Base-by-base conservation (phyloP, 768 basidiomycete species). In the Podaxis rugospora region DNA sequence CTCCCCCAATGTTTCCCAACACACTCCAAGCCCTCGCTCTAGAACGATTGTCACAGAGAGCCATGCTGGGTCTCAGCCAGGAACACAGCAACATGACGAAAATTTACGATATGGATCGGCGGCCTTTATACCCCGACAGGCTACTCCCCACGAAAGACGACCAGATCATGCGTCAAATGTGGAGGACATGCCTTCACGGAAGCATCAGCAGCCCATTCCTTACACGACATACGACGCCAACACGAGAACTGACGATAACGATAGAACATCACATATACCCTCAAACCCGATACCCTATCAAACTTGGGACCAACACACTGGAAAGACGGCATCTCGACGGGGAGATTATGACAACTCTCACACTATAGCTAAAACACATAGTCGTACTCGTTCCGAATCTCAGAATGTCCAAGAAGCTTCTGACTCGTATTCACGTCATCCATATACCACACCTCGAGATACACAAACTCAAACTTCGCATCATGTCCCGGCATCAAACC, bases 361-460 rank as follows among this genome's bases (percentile, higher is more conserved):
- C n/a, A 18, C 35, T 27, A 16, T 55, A 47, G 11, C 53, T 35
- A 37, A 14, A 39, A 35, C 44, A 37, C 52, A 55, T 54, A 61
- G 52, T 49, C 59, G 59, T 49, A 54, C 52, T 35, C 52, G 52
- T 14, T 55, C 59, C 32, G 59, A 61, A 23, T 54, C 59, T 18
- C 59, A 55, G 13, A 47, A 23, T 61, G 21, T 32, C 36, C 52
- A 35, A 16, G 52, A 61, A n/a, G 23, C 13, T 21, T 28, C 59
- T 42, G 27, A 18, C 11, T 37, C 53, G 5, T 16, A 50, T 49
- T 49, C 59, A 37, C 59, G 59, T 18, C 35, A 55, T 27, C 25
- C 52, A 49, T 39, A 47, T 55, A 54, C 13, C 32, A 23, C 52
- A 37, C 21, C 52, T 39, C 52, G 32, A 39, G 52, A 54, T 13